Evolutionary conservation across 352 stramenopile genomes (phyloP).

Genomic region (Phytophthora megakarya): DNA sequence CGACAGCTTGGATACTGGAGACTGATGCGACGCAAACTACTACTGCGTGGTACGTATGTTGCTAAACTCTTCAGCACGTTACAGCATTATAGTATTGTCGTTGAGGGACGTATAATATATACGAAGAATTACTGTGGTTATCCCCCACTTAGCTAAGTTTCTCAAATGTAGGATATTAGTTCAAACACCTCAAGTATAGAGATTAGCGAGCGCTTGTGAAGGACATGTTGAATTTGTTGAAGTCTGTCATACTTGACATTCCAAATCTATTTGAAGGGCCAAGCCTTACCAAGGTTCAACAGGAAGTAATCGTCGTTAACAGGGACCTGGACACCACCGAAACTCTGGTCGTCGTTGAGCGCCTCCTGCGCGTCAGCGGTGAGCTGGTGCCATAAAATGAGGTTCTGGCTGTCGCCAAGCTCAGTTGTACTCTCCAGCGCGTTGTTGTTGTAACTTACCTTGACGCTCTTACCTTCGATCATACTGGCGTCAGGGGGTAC

Average conservation of each 20-base stretch:
- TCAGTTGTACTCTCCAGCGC: slow-evolving; percentile 4
- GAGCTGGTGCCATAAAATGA: slow-evolving; percentile 36
- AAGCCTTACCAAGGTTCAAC: slow-evolving; percentile 14
- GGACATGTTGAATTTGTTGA: background rate
- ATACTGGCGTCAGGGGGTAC: slow-evolving; percentile 7
- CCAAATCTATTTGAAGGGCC: slow-evolving; percentile 15
- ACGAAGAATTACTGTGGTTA: too few relatives aligned
- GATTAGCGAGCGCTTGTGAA: too few relatives aligned
- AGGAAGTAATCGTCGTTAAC: slow-evolving; percentile 38
- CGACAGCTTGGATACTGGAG: too few relatives aligned
- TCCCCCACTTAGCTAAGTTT: too few relatives aligned
- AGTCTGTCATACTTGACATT: background rate
- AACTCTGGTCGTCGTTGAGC: slow-evolving; percentile 35
- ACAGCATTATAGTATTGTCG: too few relatives aligned
- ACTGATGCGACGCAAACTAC: too few relatives aligned
- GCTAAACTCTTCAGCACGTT: too few relatives aligned
- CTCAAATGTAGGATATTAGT: too few relatives aligned
- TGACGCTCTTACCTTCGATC: slow-evolving; percentile 15
- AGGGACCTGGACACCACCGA: slow-evolving; percentile 15
- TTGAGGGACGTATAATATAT: too few relatives aligned
- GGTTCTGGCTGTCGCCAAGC: slow-evolving; percentile 30
- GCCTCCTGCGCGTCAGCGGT: slow-evolving; percentile 25
- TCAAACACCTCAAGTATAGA: too few relatives aligned
- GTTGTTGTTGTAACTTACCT: slow-evolving; percentile 17
- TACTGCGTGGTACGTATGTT: too few relatives aligned